phyloP scores from a whole-genome alignment of 495 filamentous ascomycete species.

The Annulohypoxylon moriforme region DNA sequence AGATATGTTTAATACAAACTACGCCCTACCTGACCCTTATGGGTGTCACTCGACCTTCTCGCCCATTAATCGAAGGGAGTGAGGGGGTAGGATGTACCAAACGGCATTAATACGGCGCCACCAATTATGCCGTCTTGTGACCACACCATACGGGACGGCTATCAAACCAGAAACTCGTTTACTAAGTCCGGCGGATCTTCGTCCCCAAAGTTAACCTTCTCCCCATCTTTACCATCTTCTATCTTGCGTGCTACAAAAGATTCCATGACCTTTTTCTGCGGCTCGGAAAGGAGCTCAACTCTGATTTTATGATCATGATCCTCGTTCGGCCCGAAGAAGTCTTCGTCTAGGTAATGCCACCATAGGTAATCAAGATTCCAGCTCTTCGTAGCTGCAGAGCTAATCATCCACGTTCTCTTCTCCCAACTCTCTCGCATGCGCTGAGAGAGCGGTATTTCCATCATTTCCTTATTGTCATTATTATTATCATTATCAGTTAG shows the following conservation, averaged over 20 bases:
- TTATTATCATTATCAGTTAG: neutral
- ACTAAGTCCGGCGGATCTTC: neutral
- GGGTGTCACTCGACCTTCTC: neutral
- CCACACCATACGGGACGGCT: neutral
- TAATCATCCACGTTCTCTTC: constrained; percentile 47
- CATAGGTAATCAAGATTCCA: constrained; percentile 49
- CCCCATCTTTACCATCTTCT: neutral
- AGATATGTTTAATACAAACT: neutral
- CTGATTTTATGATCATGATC: neutral
- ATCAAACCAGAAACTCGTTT: neutral
- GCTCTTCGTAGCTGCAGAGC: constrained; percentile 47
- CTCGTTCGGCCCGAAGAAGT: constrained; percentile 41
- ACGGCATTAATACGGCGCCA: neutral
- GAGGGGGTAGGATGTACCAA: neutral
- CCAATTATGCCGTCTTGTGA: neutral
- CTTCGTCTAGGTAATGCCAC: constrained; percentile 44
- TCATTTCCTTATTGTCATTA: too few relatives aligned
- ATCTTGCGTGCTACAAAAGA: neutral
- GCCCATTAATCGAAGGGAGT: neutral
- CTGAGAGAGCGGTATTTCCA: neutral
- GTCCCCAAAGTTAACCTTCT: neutral
- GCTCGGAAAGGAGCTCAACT: neutral
- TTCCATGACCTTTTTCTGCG: neutral
- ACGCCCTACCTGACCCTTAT: neutral
- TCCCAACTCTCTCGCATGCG: constrained; percentile 46